A percentile compares a stretch with the other conserved stretches of the same genome.
phyloP scores from a whole-genome alignment of 208 protist genomes.

The Trypanosoma melophagium region DNA sequence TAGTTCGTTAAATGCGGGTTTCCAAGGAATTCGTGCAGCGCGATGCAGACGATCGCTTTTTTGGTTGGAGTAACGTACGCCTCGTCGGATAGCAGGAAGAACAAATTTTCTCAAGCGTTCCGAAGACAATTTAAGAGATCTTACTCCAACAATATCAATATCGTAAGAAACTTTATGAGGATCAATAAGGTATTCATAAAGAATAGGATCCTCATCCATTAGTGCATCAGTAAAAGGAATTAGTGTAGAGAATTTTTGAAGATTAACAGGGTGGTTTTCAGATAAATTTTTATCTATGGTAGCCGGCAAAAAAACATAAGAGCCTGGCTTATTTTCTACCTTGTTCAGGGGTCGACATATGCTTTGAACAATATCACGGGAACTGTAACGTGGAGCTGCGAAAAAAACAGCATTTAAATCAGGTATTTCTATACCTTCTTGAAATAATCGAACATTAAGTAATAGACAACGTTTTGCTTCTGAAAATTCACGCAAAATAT shows the following conservation, averaged over 20 bases:
- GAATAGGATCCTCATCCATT: slow-evolving; percentile 78
- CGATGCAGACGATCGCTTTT: slow-evolving; percentile 68
- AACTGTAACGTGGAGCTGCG: slow-evolving; percentile 70
- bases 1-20: slow-evolving; percentile 66
- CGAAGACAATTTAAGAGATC: slow-evolving; percentile 56
- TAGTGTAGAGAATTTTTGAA: slow-evolving; percentile 70
- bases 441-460: slow-evolving; percentile 78
- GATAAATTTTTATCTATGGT: slow-evolving; percentile 42
- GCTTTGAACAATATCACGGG: slow-evolving; percentile 82
- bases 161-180: slow-evolving; percentile 73
- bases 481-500: slow-evolving; percentile 47
- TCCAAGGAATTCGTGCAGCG: slow-evolving; percentile 63
- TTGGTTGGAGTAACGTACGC: slow-evolving; percentile 64
- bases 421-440: slow-evolving; percentile 75
- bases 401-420: slow-evolving; percentile 85
- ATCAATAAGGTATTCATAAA: slow-evolving; percentile 85
- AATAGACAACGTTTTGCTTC: slow-evolving; percentile 42
- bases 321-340: slow-evolving; percentile 53
- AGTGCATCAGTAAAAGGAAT: slow-evolving; percentile 80
- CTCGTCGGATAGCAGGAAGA: slow-evolving; percentile 68
- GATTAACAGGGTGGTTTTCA: slow-evolving; percentile 64
- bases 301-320: slow-evolving; percentile 72
- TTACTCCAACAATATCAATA: slow-evolving; percentile 66
- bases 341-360: slow-evolving; percentile 77
- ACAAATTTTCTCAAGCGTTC: slow-evolving; percentile 59